Evolutionary conservation across 2,329 filamentous ascomycete genomes (phyloP), one percentile per base, ranked within the genome.

Genomic region (Didymella exigua): DNA sequence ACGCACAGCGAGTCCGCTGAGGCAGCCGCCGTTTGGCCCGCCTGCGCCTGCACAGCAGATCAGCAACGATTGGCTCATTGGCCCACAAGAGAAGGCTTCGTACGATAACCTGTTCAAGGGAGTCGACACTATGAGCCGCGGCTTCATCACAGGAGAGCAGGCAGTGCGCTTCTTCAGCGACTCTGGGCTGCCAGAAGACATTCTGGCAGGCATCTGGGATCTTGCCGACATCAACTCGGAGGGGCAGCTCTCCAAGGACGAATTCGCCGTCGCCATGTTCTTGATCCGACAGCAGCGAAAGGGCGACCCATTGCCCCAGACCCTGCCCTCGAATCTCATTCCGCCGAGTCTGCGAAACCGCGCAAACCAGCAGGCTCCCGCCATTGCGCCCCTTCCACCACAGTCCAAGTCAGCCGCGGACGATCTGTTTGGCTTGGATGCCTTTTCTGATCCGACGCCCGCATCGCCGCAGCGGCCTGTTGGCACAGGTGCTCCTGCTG

Each of bases 221-320:
- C 84, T 99, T 26, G 89, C 95, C 13, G 95, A 99, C 76, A 91
- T 97, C 75, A 91, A 91, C 69, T 95, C 91, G 7, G 89, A 93
- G 64, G 95, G 95, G 10, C 88, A 89, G 53, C 80, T 99, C 52
- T 92, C 84, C 41, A 86, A 86, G 65, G 95, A 99, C 63, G 93
- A 96, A 67, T 99, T 99, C 71, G 92, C 95, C 0, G 92, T 99
- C 41, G 93, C 95, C 48, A 97, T 99, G 93, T 96, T 96, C 72
- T 82, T 99, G 45, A 97, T 99, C 66, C 86, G 93, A 58, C 90
- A 96, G 73, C 93, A 97, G 73, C 85, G 93, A 49, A 89, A 84
- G 61, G 67, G 86, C 53, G 86, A 88, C 51, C 81, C 82, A 16
- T 76, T 98, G 27, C 95, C 95, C 2, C 80, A 88, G 19, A 83